These are phyloP conservation scores for Actinomucor elegans DNA, from an alignment of 371 early-diverging fungal species.

Conservation along the genomic window DNA sequence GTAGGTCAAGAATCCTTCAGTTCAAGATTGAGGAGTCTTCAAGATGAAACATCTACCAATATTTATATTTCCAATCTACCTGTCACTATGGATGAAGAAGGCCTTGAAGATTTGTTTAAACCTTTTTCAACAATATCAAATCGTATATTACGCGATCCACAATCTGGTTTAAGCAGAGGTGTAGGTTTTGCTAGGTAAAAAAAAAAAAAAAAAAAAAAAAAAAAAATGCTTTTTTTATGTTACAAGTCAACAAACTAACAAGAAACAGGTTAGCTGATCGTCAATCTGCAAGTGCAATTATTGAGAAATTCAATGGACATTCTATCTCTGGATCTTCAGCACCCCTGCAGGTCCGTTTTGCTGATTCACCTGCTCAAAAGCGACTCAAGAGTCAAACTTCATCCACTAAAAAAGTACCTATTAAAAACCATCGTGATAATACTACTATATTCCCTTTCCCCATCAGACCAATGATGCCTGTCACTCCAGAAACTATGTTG, in stretches of 20 bases:
- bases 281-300: constrained; percentile 63
- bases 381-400: constrained; percentile 63
- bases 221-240: background rate
- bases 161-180: constrained; percentile 60
- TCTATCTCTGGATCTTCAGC: constrained; percentile 58
- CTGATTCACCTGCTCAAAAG: constrained; percentile 81
- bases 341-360: constrained; percentile 80
- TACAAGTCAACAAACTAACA: no score
- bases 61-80: constrained; percentile 85
- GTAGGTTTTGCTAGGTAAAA: constrained; percentile 78
- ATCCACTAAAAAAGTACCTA: constrained; percentile 32
- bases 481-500: constrained; percentile 51
- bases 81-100: constrained; percentile 66
- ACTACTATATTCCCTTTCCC: constrained; percentile 29
- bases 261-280: constrained; percentile 64
- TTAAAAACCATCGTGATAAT: constrained; percentile 18
- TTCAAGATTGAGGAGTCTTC: constrained; percentile 68
- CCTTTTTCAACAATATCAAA: constrained; percentile 70
- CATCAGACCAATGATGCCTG: constrained; percentile 38
- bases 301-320: constrained; percentile 66
- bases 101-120: constrained; percentile 61
- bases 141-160: constrained; percentile 67
- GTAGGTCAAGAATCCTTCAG: constrained; percentile 76
- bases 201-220: background rate
- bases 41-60: constrained; percentile 77